Evolutionary conservation across 495 filamentous ascomycete species (phyloP), one percentile per base, ranked within the genome.

Genomic region (Xylaria longipes): DNA sequence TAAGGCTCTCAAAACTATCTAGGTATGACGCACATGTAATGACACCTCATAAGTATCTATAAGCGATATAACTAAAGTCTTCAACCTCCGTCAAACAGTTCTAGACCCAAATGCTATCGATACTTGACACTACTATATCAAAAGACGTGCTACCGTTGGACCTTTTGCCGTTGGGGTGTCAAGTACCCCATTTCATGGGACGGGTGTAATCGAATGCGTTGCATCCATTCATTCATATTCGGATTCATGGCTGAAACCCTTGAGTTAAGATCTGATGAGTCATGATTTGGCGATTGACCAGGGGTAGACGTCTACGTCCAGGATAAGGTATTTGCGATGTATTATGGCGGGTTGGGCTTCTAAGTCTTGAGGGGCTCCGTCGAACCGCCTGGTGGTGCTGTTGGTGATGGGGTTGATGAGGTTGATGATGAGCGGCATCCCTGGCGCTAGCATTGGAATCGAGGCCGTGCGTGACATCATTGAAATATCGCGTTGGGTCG

Each of bases 211-310:
- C 20, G 22, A 43, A 56, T 56, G 35, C 48, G 35, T 9, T n/a
- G n/a, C 43, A 15, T 20, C 15, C 12, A 9, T 52, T 11, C 12
- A 9, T 52, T 41, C 22, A 4, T 33, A 35, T 31, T 41, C 7
- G 25, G 58, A 41, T 45, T 76, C 46, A 79, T 46, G 73, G 77
- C 29, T 77, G 77, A 35, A 75, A 79, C 4, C 77, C 77, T 41
- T 79, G 77, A 12, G 77, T 79, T 27, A 79, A 35, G 45, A 79
- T 79, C 63, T 79, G 75, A 60, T 79, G 77, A 5, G 77, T 79
- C 73, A 79, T 74, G 27, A 79, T 75, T 71, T 79, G 75, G 61
- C 77, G 77, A 29, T 77, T 79, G 33, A 72, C 70, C 25, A 79
- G 71, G 20, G 77, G 77, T 37, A 77, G 73, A 31, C 77, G 77